Base-by-base conservation (phyloP, 2,329 filamentous ascomycete genomes). In the Talaromyces marneffei region DNA sequence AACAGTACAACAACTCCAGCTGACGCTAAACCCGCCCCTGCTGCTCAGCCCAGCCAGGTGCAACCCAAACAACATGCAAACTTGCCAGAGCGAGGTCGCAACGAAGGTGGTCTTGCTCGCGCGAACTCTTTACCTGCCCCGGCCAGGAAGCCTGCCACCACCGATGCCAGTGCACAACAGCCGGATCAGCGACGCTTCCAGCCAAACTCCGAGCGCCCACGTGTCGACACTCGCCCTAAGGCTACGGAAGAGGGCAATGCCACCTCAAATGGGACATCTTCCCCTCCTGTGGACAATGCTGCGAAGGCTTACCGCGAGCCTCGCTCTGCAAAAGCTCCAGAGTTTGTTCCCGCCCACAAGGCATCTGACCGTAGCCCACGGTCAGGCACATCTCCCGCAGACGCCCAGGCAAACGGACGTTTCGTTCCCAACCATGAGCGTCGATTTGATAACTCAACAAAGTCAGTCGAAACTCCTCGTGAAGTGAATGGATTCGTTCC, bases 101-200 rank as follows among this genome's bases (percentile, higher is more conserved):
- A 73, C 42, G 74, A 76, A 55, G 64, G 72, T 29, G 73, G 69
- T 66, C 69, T 71, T 57, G 66, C 64, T 57, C 74, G 75, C 52
- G 75, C 75, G 25, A 73, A 72, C 57, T 77, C 76, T 39, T 67
- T 75, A n/a, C 73, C 77, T 55, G 74, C 73, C 6, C 74, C 72
- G 52, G 65, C 71, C 9, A 67, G 70, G 57, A 73, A 76, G 54
- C 72, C 74, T 14, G 69, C 70, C 33, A 77, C 71, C 62, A 65
- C 68, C 7, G 76, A 77, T 58, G 65, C 65, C 10, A 69, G 67
- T 33, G 50, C 62, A 31, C 59, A 66, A 20, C 59, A 66, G 23
- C 27, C 67, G 9, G 74, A 75, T 53, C 67, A 70, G 40, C 74
- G 73, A 61, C 74, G 75, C 60, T 62, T 69, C 35, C 62, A 65